phyloP scores from a whole-genome alignment of 2,329 filamentous ascomycete species.

The Colletotrichum tropicicola region DNA sequence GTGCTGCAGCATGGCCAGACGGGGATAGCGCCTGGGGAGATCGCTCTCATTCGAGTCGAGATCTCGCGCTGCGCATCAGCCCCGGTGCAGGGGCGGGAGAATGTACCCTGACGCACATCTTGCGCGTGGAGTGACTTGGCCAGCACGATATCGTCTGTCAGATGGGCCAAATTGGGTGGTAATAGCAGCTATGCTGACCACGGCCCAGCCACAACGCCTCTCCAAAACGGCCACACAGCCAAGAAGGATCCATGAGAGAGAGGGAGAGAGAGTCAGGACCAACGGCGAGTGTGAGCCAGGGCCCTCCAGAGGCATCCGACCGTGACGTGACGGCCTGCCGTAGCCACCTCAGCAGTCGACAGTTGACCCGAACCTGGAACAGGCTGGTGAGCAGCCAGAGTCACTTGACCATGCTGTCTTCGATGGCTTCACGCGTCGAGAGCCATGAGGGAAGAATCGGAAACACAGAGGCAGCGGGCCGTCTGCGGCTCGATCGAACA shows the following conservation, averaged over 20 bases:
- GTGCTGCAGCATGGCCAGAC: slow-evolving; percentile 5
- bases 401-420: slow-evolving; percentile 24
- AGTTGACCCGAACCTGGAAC: slow-evolving; percentile 1
- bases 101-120: slow-evolving; percentile 3
- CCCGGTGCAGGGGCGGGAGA: neutral
- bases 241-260: neutral
- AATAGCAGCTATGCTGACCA: slow-evolving; percentile 1
- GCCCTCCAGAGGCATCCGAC: neutral
- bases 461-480: slow-evolving; percentile 21
- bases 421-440: slow-evolving; percentile 6
- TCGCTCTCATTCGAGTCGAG: slow-evolving; percentile 20
- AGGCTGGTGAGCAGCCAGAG: neutral
- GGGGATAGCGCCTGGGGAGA: slow-evolving; percentile 3
- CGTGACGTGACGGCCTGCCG: neutral
- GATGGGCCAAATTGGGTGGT: neutral
- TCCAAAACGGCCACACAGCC: neutral
- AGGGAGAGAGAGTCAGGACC: neutral
- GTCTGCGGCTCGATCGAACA: slow-evolving; percentile 3
- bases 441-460: neutral
- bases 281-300: neutral
- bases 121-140: slow-evolving; percentile 4
- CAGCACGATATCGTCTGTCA: neutral
- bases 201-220: slow-evolving; percentile 15
- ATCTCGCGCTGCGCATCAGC: slow-evolving; percentile 6
- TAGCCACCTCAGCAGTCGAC: neutral